Evolutionary conservation across 169 alveolate genomes (phyloP).

Genomic region (Plasmodium ovale): DNA sequence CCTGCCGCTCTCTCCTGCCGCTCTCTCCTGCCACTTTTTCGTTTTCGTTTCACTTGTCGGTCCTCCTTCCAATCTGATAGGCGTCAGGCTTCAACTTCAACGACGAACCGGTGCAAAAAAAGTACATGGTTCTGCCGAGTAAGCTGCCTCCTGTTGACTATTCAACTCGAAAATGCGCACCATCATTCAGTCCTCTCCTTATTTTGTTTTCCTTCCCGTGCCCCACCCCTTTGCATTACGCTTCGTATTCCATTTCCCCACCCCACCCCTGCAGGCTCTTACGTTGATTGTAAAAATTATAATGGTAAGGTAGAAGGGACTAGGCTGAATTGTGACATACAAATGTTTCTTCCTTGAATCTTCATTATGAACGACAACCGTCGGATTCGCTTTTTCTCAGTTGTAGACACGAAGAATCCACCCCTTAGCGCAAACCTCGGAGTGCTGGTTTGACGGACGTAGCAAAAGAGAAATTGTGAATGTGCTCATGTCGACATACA

Average conservation of each 20-base stretch:
- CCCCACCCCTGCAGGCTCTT: conserved; percentile 9
- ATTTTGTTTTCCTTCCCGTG: neutral
- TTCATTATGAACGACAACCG: too few relatives aligned
- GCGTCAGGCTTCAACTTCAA: conserved; percentile 41
- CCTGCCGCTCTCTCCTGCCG: too few relatives aligned
- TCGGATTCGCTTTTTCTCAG: too few relatives aligned
- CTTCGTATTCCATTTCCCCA: too few relatives aligned
- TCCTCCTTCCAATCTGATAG: conserved; percentile 15
- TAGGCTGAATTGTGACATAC: neutral
- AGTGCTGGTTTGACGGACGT: conserved; percentile 19
- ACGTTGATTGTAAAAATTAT: conserved; percentile 54
- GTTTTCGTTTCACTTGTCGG: neutral
- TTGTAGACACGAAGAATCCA: neutral
- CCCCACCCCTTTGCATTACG: too few relatives aligned
- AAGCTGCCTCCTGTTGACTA: neutral
- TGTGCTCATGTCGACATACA: neutral
- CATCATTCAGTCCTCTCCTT: neutral
- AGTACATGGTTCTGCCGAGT: conserved; percentile 47
- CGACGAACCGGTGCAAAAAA: conserved; percentile 21
- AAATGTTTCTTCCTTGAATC: neutral
- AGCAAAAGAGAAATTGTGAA: neutral
- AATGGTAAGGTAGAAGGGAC: conserved; percentile 21
- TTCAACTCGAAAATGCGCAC: neutral
- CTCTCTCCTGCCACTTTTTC: too few relatives aligned
- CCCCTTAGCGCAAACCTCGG: conserved; percentile 27